A percentile compares a stretch with the other conserved stretches of the same genome.
These are phyloP conservation scores for Ustilago hordei DNA, from an alignment of 1,284 basidiomycete genomes.

Conservation along the genomic window DNA sequence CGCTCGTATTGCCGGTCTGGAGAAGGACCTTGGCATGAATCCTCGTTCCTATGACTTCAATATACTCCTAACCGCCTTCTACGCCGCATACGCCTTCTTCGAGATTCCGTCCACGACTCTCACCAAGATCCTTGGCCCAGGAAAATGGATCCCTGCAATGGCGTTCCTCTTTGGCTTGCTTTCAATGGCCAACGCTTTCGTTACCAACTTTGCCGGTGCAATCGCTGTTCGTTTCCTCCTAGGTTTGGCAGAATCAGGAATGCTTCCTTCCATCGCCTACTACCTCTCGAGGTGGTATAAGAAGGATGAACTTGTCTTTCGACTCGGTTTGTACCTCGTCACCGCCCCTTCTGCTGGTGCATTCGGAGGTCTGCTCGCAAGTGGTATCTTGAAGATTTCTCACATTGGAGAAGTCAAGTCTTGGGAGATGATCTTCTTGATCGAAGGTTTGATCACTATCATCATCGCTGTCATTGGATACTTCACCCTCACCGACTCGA, in stretches of 20 bases:
- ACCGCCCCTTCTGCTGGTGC: slow-evolving; percentile 59
- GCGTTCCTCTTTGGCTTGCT: slow-evolving; percentile 52
- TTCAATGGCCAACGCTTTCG: slow-evolving; percentile 62
- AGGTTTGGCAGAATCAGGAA: slow-evolving; percentile 69
- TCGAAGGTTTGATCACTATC: slow-evolving; percentile 70
- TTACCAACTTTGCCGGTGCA: slow-evolving; percentile 66
- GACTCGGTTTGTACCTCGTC: slow-evolving; percentile 66
- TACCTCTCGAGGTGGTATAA: slow-evolving; percentile 69
- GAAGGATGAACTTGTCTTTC: slow-evolving; percentile 67
- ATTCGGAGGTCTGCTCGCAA: slow-evolving; percentile 66
- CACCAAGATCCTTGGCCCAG: slow-evolving; percentile 70
- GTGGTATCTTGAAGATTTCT: slow-evolving; percentile 44
- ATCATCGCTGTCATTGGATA: slow-evolving; percentile 64
- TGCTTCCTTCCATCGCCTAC: slow-evolving; percentile 63
- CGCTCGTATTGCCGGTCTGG: slow-evolving; percentile 57
- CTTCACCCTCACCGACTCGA: slow-evolving; percentile 68
- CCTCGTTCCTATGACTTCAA: slow-evolving; percentile 53
- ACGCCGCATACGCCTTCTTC: slow-evolving; percentile 55
- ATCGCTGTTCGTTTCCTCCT: slow-evolving; percentile 69
- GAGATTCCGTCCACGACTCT: slow-evolving; percentile 77
- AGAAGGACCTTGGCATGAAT: slow-evolving; percentile 57
- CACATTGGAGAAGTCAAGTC: slow-evolving; percentile 44
- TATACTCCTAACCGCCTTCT: slow-evolving; percentile 58
- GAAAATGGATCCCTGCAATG: slow-evolving; percentile 68
- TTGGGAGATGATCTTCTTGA: slow-evolving; percentile 70